These are phyloP conservation scores for Prorocentrum cordatum DNA, from an alignment of 169 alveolate genomes.

Conservation along the genomic window DNA sequence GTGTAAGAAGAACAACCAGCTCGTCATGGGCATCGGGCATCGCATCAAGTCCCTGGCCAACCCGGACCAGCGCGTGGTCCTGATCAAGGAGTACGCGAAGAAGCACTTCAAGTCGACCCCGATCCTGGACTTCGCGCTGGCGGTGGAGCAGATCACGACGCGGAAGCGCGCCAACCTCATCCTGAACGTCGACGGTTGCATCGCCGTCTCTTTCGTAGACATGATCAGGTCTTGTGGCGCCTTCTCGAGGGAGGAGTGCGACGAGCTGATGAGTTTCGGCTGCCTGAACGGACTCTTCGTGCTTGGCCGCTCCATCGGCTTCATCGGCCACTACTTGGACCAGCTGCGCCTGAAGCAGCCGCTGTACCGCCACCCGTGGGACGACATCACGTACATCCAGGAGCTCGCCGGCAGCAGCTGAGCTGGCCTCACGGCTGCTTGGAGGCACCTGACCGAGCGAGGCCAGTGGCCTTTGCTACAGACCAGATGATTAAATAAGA, in stretches of 20 bases:
- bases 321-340: slow-evolving; percentile 73
- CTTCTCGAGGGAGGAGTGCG: slow-evolving; percentile 69
- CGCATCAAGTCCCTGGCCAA: slow-evolving; percentile 73
- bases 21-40: slow-evolving; percentile 76
- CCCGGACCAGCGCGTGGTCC: slow-evolving; percentile 69
- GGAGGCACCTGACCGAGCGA: no score
- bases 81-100: slow-evolving; percentile 71
- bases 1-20: slow-evolving; percentile 70
- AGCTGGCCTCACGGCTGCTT: no score
- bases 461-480: no score
- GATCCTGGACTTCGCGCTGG: slow-evolving; percentile 31
- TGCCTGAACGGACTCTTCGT: slow-evolving; percentile 71
- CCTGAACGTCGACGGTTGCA: slow-evolving; percentile 75
- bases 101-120: slow-evolving; percentile 24
- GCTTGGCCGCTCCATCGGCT: slow-evolving; percentile 72
- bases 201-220: slow-evolving; percentile 71
- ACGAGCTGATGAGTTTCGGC: slow-evolving; percentile 71
- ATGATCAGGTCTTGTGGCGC: slow-evolving; percentile 70
- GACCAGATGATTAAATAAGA: no score
- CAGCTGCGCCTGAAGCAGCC: slow-evolving; percentile 71
- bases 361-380: slow-evolving; percentile 72
- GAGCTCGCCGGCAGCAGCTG: background rate
- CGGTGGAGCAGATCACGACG: slow-evolving; percentile 72
- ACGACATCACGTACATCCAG: slow-evolving; percentile 66
- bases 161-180: slow-evolving; percentile 73